Base-by-base conservation (phyloP, 2,329 filamentous ascomycete genomes). In the Teratosphaeria zuluensis region DNA sequence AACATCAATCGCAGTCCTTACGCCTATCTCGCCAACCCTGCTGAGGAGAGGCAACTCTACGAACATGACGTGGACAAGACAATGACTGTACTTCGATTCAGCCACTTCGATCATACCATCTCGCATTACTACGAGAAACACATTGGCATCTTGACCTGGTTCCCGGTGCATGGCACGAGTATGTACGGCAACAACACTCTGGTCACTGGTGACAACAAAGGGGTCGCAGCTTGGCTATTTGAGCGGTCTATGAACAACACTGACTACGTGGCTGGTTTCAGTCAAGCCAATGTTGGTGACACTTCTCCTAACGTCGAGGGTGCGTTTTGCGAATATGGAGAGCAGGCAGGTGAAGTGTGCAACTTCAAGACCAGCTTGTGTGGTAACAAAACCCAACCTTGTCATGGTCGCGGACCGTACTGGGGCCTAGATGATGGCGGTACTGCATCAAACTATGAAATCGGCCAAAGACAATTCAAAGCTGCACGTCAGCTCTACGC, bases 181-280 rank as follows among this genome's bases (percentile, higher is more conserved):
- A 83, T 96, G 73, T 84, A 92, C 28, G 88, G 89, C 57, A 96
- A 96, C 75, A 96, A 96, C 74, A 96, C 91, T 0, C 80, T 96
- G 14, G 84, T 94, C 55, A 86, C 91, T 2, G 92, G 90, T n/a
- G 92, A 97, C 73, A 97, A 97, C 77, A 97, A 97, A 75, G 92
- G 92, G 12, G 90, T 96, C 6, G 92, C 92, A 1, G 89, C 92
- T 0, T 88, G 87, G 69, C 77, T 96, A 12, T 86, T 96, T 56
- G 92, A 97, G 71, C 82, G 87, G 64, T 68, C 67, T 1, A 79
- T 87, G 54, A 71, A 75, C 2, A 74, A 72, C n/a, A 77, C 84
- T 1, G 82, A 80, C 9, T 96, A 95, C 65, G 89, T 96, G 1
- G 91, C 92, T 2, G 92, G 90, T 4, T 97, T 96, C 72, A 94